Base-by-base conservation (phyloP, 345 rosid genomes). In the Cardiospermum halicacabum region DNA sequence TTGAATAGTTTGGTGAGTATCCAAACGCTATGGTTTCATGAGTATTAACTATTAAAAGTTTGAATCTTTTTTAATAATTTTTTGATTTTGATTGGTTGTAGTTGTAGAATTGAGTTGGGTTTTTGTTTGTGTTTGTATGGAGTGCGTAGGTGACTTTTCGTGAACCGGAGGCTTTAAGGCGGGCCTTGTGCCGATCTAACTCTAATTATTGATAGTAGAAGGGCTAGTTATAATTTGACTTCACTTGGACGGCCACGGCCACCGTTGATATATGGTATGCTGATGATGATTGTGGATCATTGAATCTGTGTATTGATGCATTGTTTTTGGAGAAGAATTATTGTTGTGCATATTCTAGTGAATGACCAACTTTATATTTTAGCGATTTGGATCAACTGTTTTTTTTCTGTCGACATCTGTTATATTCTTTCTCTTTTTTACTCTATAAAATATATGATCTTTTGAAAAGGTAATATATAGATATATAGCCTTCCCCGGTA, bases 11-110 rank as follows among this genome's bases (percentile, higher is more conserved):
- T 43, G 99, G 99, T 16, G 87, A 66, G 89, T 97, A 60, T 94
- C 99, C 74, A 94, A 87, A 82, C 97, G 99, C 80, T 94, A 94
- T 54, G 99, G 99, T 67, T 94, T 94, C 77, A 97, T 94, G 87
- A 89, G 99, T 85, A 40, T 74, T 66, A 53, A 58, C 21, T 25
- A 22, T 58, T 54, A 16, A 27, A 7, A 16, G 24, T 13, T 53
- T 26, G 26, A 24, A 3, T 30, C 30, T 13, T 39, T 34, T 10
- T 22, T 2, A 15, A 1, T 7, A 13, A 16, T 16, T 68, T 16
- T 43, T 47, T 10, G 7, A n/a, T n/a, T 16, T n/a, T 34, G 31
- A 22, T 9, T 62, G 13, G 42, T 11, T 62, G 18, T 11, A 43
- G 21, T 47, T n/a, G 56, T 68, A 47, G 67, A 75, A 74, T 89